Evolutionary conservation across 192 early-diverging fungal species (phyloP).

Genomic region (Dispira simplex): DNA sequence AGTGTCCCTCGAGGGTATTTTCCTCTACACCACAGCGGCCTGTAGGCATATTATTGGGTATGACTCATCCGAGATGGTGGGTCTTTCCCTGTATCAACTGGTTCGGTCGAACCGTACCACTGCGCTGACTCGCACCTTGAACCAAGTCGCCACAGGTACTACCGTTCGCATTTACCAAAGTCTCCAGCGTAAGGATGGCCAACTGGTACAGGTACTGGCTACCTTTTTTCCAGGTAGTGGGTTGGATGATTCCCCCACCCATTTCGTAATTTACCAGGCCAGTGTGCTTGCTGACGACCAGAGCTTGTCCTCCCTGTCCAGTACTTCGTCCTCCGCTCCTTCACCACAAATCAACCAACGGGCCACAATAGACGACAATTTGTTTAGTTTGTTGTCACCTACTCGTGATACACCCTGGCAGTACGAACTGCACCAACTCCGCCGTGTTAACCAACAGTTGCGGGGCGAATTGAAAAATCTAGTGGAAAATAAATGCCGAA

Average conservation of each 20-base stretch:
- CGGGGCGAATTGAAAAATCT: slow-evolving; percentile 32
- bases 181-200: slow-evolving; percentile 23
- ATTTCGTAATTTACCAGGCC: slow-evolving; percentile 4
- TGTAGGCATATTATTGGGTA: slow-evolving; percentile 17
- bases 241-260: neutral
- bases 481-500: slow-evolving; percentile 12
- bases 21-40: slow-evolving; percentile 28
- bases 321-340: neutral
- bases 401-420: slow-evolving; percentile 35
- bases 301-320: neutral
- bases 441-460: slow-evolving; percentile 36
- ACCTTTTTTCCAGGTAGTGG: slow-evolving; percentile 25
- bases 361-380: slow-evolving; percentile 17
- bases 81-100: slow-evolving; percentile 26
- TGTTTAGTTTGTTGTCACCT: slow-evolving; percentile 27
- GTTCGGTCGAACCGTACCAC: slow-evolving; percentile 26
- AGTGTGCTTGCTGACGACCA: neutral
- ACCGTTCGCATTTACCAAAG: slow-evolving; percentile 19
- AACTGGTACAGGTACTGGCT: slow-evolving; percentile 18
- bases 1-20: slow-evolving; percentile 35
- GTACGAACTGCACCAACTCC: slow-evolving; percentile 46
- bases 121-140: slow-evolving; percentile 21
- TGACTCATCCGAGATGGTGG: slow-evolving; percentile 19
- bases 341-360: neutral
- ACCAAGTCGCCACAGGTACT: slow-evolving; percentile 20